These are phyloP conservation scores for Solanum lignicaule DNA, from an alignment of 257 asterid genomes.

Conservation along the genomic window DNA sequence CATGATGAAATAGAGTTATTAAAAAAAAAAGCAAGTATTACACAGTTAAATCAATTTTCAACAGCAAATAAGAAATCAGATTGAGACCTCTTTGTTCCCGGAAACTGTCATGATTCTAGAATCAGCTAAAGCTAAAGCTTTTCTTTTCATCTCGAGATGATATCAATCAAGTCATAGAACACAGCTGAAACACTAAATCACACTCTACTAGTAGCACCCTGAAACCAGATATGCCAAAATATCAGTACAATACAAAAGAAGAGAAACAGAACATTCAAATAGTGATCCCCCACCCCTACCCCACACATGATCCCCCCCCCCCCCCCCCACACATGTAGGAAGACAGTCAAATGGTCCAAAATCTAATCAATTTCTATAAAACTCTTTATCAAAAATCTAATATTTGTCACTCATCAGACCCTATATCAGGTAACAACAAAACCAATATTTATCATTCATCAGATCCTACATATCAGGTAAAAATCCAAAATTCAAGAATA, in stretches of 20 bases:
- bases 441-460: no score
- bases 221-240: not conserved
- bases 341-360: no score
- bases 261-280: not conserved
- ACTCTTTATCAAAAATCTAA: no score
- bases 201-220: not conserved
- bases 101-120: not conserved
- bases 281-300: no score
- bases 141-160: not conserved
- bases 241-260: not conserved
- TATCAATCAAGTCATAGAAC: not conserved
- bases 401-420: no score
- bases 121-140: not conserved
- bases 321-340: no score
- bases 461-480: no score
- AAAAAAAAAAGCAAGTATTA: not conserved
- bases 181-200: constrained; percentile 16
- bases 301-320: no score
- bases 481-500: not conserved
- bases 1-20: not conserved
- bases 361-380: no score
- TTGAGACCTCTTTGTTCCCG: not conserved
- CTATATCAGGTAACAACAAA: no score
- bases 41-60: not conserved
- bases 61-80: not conserved